Base-by-base conservation (phyloP, 371 early-diverging fungal genomes). In the Fennellomyces sp. region DNA sequence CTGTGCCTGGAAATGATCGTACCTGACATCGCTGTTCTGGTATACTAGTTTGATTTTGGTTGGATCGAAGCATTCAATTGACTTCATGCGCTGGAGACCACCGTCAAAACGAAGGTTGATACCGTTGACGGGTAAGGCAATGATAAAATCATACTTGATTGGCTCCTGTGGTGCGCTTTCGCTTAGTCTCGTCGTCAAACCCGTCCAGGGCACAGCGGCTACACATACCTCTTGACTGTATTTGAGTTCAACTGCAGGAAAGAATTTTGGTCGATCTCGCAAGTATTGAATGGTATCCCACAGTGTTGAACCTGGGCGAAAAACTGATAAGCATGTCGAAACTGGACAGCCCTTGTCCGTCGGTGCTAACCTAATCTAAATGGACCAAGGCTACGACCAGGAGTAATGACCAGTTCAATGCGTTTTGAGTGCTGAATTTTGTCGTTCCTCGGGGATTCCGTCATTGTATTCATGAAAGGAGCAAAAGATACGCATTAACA, bases 21-120 rank as follows among this genome's bases (percentile, higher is more conserved):
- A 91, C 83, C 84, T 88, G 58, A 90, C 84, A 56, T 88, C 88
- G 15, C 70, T 74, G 35, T 73, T 83, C 50, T 84, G 80, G 71
- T 92, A 91, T 0, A 82, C 72, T 26, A 92, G 76, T 30, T 81
- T 74, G 5, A 87, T 72, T 63, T 79, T 80, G 2, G 72, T 69
- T 5, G 90, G 83, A 61, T 90, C 88, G 54, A 79, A 82, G 17
- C 89, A 78, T 53, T 85, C 86, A 41, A 91, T 82, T 12, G 78
- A 74, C 59, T 80, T 84, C 29, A 92, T 66, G 17, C 88, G 78
- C 64, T 91, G 88, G 4, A 85, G 72, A 2, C 71, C 58, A 0
- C 84, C 86, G 52, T 89, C 89, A 50, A 86, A 87, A 29, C 86
- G 70, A 42, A 90, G 66, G 60, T 83, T 76, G 30, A 89, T 73